Conservation (phyloP, 495 filamentous ascomycete species). For the Beverwykella pulmonaria region DNA sequence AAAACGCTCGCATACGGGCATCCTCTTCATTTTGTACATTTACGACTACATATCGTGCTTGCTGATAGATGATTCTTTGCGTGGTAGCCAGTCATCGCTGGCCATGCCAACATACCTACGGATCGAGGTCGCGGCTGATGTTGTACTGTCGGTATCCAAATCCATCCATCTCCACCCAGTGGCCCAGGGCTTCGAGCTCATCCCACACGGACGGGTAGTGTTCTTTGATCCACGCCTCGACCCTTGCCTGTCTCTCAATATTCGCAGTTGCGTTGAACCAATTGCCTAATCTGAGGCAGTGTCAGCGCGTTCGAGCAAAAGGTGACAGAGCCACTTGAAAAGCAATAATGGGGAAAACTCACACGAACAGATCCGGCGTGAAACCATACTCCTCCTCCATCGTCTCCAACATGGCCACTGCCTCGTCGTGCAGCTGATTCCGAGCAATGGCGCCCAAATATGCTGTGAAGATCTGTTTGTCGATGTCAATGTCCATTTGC, state of each 20-base stretch:
- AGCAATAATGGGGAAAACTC: slow-evolving; percentile 49
- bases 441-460: slow-evolving; percentile 77
- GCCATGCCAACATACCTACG: no score
- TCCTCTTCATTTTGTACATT: background rate
- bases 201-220: slow-evolving; percentile 70
- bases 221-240: slow-evolving; percentile 70
- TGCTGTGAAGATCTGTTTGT: slow-evolving; percentile 66
- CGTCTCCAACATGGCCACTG: slow-evolving; percentile 57
- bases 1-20: no score
- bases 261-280: slow-evolving; percentile 72
- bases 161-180: slow-evolving; percentile 21
- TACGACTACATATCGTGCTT: background rate
- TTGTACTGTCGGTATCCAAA: slow-evolving; percentile 34
- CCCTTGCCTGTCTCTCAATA: slow-evolving; percentile 60
- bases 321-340: slow-evolving; percentile 23
- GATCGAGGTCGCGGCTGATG: slow-evolving; percentile 33
- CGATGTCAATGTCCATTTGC: slow-evolving; percentile 74
- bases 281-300: slow-evolving; percentile 60
- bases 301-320: slow-evolving; percentile 45
- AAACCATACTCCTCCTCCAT: slow-evolving; percentile 67
- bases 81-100: no score
- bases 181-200: slow-evolving; percentile 53
- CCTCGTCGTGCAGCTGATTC: slow-evolving; percentile 67
- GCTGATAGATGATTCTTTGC: no score
- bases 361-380: slow-evolving; percentile 69